Evolutionary conservation across 257 asterid genomes (phyloP).

Genomic region (Thymus mandschuricus): DNA sequence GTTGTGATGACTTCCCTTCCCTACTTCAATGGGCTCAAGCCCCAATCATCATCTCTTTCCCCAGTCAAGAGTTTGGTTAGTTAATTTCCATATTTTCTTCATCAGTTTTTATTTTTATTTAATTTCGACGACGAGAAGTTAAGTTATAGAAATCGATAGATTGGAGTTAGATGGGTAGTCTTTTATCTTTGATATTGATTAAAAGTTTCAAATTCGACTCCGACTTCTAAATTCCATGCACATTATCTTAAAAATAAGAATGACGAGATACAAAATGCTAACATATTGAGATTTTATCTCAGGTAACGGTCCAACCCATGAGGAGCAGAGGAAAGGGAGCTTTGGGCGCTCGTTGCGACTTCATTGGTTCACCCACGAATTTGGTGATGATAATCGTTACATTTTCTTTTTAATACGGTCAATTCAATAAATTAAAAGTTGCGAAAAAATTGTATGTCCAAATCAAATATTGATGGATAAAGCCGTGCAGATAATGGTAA

Average conservation of each 20-base stretch:
- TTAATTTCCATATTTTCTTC: constrained; percentile 9
- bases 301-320: constrained; percentile 58
- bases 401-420: background rate
- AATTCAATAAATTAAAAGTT: background rate
- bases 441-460: background rate
- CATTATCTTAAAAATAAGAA: background rate
- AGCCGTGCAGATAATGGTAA: constrained; percentile 71
- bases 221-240: too few species aligned
- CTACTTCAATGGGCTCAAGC: constrained; percentile 76
- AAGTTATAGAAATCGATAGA: background rate
- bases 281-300: background rate
- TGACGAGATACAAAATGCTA: background rate
- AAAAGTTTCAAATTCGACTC: too few species aligned
- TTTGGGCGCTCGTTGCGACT: constrained; percentile 84
- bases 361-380: constrained; percentile 92
- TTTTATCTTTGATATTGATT: too few species aligned
- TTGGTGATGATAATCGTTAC: constrained; percentile 46
- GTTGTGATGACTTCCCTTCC: constrained; percentile 75
- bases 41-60: constrained; percentile 51
- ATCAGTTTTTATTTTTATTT: background rate
- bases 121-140: too few species aligned
- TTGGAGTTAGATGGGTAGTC: too few species aligned
- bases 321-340: constrained; percentile 68
- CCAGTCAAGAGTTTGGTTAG: constrained; percentile 64
- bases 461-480: background rate